Evolutionary conservation across 306 rosid species (phyloP).

Genomic region (Adenanthera pavonina): DNA sequence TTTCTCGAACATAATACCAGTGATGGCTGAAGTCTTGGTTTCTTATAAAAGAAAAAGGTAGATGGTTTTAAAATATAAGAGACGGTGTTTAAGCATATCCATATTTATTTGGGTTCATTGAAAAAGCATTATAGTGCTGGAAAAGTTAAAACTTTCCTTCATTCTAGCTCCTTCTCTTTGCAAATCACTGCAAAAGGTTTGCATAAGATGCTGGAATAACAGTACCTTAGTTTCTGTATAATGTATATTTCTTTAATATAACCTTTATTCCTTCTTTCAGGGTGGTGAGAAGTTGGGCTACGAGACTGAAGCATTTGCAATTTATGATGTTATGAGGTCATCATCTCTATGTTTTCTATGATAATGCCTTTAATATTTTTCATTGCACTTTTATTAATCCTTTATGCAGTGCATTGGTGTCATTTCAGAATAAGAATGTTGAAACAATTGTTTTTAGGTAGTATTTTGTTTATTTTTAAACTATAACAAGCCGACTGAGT

Average conservation of each 20-base stretch:
- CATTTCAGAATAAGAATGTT: no score
- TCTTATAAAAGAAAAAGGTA: neutral
- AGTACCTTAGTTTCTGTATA: constrained; percentile 26
- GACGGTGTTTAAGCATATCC: neutral
- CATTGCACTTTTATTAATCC: neutral
- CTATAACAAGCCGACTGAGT: constrained; percentile 15
- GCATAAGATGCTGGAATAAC: constrained; percentile 26
- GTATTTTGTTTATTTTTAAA: constrained; percentile 1
- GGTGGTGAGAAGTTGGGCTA: constrained; percentile 97
- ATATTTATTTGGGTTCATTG: neutral
- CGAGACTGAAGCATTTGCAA: constrained; percentile 93
- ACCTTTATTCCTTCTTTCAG: constrained; percentile 63
- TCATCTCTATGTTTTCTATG: constrained; percentile 41
- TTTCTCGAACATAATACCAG: neutral
- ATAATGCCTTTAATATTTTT: constrained; percentile 14
- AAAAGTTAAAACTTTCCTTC: neutral
- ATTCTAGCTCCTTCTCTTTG: neutral
- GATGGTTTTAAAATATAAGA: neutral
- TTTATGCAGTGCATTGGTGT: no score
- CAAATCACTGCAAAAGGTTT: constrained; percentile 19
- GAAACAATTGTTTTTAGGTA: constrained; percentile 4
- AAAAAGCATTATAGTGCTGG: neutral
- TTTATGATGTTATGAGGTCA: constrained; percentile 93
- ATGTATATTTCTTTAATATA: constrained; percentile 34
- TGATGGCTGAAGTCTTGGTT: neutral